Base-by-base conservation (phyloP, 495 filamentous ascomycete genomes). In the Aspergillus nanangensis region DNA sequence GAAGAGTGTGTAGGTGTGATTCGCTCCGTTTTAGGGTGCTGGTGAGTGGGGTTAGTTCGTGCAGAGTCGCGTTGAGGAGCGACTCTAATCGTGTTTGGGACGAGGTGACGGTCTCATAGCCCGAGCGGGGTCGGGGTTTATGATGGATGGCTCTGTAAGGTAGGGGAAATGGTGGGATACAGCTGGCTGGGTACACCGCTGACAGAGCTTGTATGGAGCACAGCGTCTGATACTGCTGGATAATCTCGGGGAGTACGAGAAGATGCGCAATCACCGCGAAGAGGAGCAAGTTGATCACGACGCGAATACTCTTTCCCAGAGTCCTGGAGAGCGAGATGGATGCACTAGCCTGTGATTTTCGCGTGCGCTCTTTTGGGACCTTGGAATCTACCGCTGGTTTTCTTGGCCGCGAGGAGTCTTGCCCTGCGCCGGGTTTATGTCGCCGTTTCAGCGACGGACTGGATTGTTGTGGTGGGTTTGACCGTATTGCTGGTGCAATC, bases 191-290 rank as follows among this genome's bases (percentile, higher is more conserved):
- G 29, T 71, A 71, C 5, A 65, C 37, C 7, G 50, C 38, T 39
- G 66, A 48, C 13, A 70, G 37, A 2, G 35, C 33, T 4, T 58
- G 47, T 11, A 69, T 35, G 13, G 46, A 36, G 48, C 70, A 74
- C 17, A 69, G 50, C 14, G 45, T 37, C 34, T 62, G 66, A 18
- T 57, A 50, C 43, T 71, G 66, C 17, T 67, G 62, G 47, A 69
- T 50, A 8, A 71, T 34, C 46, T 74, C 68, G 17, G 70, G 70
- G 31, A 74, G 50, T 20, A 71, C 44, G 25, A 74, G 60, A 15
- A 72, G 40, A 47, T 72, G 69, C 20, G 63, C 41, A 40, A 70
- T 66, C 25, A 56, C 38, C 7, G 57, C 56, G 46, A 65, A 27
- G 19, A 72, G 52, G 31, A 70, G 44, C 9, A 51, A 38, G 47